Evolutionary conservation across 179 eudicot genomes (phyloP).

Genomic region (Patellifolia procumbens): DNA sequence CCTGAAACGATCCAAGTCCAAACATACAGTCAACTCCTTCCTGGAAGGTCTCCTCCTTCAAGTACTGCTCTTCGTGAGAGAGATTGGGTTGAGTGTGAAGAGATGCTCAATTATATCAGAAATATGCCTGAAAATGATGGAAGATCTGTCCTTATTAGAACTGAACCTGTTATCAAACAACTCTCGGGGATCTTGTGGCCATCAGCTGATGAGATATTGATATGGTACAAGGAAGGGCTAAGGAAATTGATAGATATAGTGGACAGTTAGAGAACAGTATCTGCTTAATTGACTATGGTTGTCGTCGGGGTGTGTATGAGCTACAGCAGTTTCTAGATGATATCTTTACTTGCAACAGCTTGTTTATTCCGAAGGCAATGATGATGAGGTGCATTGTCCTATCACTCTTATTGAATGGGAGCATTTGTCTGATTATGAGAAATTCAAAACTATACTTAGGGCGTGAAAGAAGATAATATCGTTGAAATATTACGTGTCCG

Average conservation of each 20-base stretch:
- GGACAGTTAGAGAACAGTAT: slow-evolving; percentile 88
- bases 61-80: slow-evolving; percentile 64
- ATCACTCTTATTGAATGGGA: slow-evolving; percentile 79
- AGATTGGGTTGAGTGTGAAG: slow-evolving; percentile 98
- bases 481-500: slow-evolving; percentile 56
- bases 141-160: slow-evolving; percentile 48
- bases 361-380: slow-evolving; percentile 65
- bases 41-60: slow-evolving; percentile 76
- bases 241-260: slow-evolving; percentile 80
- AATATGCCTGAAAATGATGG: slow-evolving; percentile 45
- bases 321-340: slow-evolving; percentile 78
- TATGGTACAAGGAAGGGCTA: slow-evolving; percentile 93
- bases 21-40: slow-evolving; percentile 91
- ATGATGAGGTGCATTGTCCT: slow-evolving; percentile 49
- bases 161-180: slow-evolving; percentile 73
- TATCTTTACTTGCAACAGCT: slow-evolving; percentile 75
- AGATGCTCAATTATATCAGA: slow-evolving; percentile 52
- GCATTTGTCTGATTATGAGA: slow-evolving; percentile 78
- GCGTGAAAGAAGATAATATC: slow-evolving; percentile 66
- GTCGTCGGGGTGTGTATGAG: slow-evolving; percentile 66
- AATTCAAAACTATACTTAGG: slow-evolving; percentile 76
- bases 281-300: slow-evolving; percentile 71
- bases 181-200: slow-evolving; percentile 72
- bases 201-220: slow-evolving; percentile 54
- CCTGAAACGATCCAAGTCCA: slow-evolving; percentile 96